phyloP scores from a whole-genome alignment of 345 rosid genomes.

The Linum tenue region DNA sequence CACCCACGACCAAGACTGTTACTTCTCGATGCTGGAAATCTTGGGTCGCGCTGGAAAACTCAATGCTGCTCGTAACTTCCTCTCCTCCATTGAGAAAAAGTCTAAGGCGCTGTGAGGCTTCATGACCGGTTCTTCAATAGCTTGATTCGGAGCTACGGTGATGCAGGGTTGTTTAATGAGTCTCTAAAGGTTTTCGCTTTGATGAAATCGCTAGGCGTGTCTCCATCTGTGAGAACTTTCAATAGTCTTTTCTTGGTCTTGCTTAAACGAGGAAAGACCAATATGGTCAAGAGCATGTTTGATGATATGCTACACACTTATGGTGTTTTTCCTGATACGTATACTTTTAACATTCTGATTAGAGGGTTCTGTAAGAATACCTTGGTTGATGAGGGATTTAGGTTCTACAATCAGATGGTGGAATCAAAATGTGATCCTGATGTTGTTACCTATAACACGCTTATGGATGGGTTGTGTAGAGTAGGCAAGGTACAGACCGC shows the following conservation, averaged over 20 bases:
- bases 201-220: conserved; percentile 61
- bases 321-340: conserved; percentile 64
- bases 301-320: conserved; percentile 71
- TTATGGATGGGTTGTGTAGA: conserved; percentile 77
- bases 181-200: conserved; percentile 45
- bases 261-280: conserved; percentile 63
- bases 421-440: conserved; percentile 49
- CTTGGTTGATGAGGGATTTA: conserved; percentile 62
- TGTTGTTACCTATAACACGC: conserved; percentile 59
- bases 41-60: conserved; percentile 53
- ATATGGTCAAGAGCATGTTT: conserved; percentile 54
- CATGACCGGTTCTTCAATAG: conserved; percentile 64
- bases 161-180: conserved; percentile 60
- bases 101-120: conserved; percentile 49
- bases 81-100: conserved; percentile 53
- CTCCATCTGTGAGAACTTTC: conserved; percentile 64
- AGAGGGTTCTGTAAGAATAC: conserved; percentile 64
- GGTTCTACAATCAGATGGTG: conserved; percentile 53
- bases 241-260: conserved; percentile 49
- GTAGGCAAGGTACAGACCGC: conserved; percentile 71
- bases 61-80: conserved; percentile 61
- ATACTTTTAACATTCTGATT: conserved; percentile 62
- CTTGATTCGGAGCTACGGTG: conserved; percentile 62
- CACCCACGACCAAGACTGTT: conserved; percentile 41
- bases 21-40: conserved; percentile 57